Evolutionary conservation across 768 basidiomycete genomes (phyloP), one percentile per base, ranked within the genome.

Genomic region (Hericium alpestre): DNA sequence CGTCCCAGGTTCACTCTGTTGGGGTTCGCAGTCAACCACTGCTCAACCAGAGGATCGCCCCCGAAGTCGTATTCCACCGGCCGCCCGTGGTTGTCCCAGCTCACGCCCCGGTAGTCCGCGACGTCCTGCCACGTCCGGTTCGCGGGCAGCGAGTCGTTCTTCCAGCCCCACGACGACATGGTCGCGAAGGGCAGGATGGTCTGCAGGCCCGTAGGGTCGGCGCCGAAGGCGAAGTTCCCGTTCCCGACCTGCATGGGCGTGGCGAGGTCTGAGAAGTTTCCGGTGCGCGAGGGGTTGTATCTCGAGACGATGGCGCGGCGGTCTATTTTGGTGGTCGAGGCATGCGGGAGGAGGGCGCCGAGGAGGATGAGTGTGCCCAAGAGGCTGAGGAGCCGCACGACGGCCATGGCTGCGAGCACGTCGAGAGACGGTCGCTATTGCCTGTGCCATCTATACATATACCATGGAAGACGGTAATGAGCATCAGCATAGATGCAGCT

Each of bases 201-300:
- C 65, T 83, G 81, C 15, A 83, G 72, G 11, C 79, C 78, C 1
- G 81, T 81, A 20, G 81, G 67, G 65, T 82, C 81, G 8, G 77
- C 76, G 20, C 79, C 79, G 59, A 83, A 82, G 16, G 79, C 80
- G 59, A 83, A 81, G 65, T 81, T 78, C 15, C 81, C 80, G 65
- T 82, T 83, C 13, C 81, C 81, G 52, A 81, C 71, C 65, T 81
- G 81, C 72, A 82, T 75, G 5, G 80, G 80, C 12, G 79, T 81
- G 38, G 67, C 69, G 22, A 63, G 50, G 61, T 68, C 74, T 9
- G 78, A 79, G 8, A 46, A 46, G 43, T 46, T 46, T 4, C 22
- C 38, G n/a, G 13, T 27, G 18, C 53, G 43, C 9, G 43, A 46
- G 43, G 43, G 43, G n/a, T n/a, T 20, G 43, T 46, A 46, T 5